Base-by-base conservation (phyloP, 345 rosid species). In the Rhodomyrtus tomentosa region DNA sequence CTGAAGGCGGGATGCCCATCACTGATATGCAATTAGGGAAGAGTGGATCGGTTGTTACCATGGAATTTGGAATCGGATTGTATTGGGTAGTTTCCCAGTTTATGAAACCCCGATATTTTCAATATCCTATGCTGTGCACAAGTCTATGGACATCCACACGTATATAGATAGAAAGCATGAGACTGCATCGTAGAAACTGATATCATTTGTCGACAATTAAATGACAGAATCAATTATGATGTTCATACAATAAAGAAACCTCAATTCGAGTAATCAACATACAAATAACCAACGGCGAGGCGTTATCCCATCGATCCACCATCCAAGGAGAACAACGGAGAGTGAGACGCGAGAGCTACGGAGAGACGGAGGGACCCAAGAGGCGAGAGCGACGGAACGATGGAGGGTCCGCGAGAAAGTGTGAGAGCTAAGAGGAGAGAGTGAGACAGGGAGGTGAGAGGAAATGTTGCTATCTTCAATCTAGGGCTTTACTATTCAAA, bases 31-130 rank as follows among this genome's bases (percentile, higher is more conserved):
- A 59, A 59, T 59, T 59, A 50, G 18, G 18, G 52, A 50, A 50
- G 2, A 59, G 27, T 13, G 1, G 2, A 15, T 14, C 18, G 32
- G 10, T 27, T 27, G 15, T 27, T 38, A 6, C 2, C 14, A 14
- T 27, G 5, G 38, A 59, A 27, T 3, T 29, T 0, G 3, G 2
- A 59, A 7, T 3, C 7, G 2, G 36, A 14, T 2, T 14, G 0
- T 29, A 59, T 5, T n/a, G 36, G 5, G 5, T 29, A 1, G 2
- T 2, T 29, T 27, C 40, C 11, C 2, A 7, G 1, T 59, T 59
- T 59, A 8, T 59, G 38, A 2, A 59, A 29, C n/a, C n/a, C 7
- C 1, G 27, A 6, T 13, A 25, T n/a, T n/a, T 56, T n/a, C 68
- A 12, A 58, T 58, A n/a, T 58, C 36, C 27, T 56, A 6, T 13